Percentiles rank a stretch among this genome's conserved stretches.
phyloP scores from a whole-genome alignment of 2,329 filamentous ascomycete genomes.

The Claviceps lovelessii region DNA sequence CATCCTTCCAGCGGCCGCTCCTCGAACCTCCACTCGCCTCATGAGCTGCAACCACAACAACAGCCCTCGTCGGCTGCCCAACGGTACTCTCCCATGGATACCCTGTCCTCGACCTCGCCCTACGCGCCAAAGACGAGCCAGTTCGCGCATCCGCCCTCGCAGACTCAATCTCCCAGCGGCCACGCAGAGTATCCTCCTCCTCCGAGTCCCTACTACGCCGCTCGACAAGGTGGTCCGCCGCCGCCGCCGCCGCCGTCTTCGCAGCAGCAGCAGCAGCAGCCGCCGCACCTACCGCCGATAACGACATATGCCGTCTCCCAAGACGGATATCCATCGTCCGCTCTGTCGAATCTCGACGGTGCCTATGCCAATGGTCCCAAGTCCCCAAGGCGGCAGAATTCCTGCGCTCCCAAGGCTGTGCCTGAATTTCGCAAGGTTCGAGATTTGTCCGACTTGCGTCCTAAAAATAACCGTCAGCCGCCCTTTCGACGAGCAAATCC shows the following conservation, averaged over 20 bases:
- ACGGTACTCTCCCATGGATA: constrained; percentile 93
- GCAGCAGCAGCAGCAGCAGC: neutral
- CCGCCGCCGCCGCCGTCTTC: too few relatives aligned
- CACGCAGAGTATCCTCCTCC: constrained; percentile 44
- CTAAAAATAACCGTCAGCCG: constrained; percentile 75
- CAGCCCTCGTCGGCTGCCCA: constrained; percentile 66
- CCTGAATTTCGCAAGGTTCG: constrained; percentile 77
- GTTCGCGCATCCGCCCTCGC: constrained; percentile 35
- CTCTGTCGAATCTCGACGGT: constrained; percentile 56
- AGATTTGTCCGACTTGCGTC: constrained; percentile 58
- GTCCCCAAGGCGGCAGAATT: constrained; percentile 40
- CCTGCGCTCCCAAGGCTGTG: constrained; percentile 46
- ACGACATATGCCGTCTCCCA: constrained; percentile 52
- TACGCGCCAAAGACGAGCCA: constrained; percentile 54
- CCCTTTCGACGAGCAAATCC: constrained; percentile 87
- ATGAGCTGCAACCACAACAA: constrained; percentile 39
- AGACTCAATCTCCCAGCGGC: constrained; percentile 68
- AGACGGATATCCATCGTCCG: constrained; percentile 59
- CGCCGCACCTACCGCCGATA: constrained; percentile 61
- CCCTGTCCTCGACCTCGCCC: constrained; percentile 63
- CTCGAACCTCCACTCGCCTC: constrained; percentile 56
- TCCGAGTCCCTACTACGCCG: constrained; percentile 43
- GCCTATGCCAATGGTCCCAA: constrained; percentile 44
- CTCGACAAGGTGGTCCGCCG: constrained; percentile 23
- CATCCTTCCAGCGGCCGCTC: constrained; percentile 41